Evolutionary conservation across 805 yeast genomes (phyloP).

Genomic region (Candida methanosorbosa): DNA sequence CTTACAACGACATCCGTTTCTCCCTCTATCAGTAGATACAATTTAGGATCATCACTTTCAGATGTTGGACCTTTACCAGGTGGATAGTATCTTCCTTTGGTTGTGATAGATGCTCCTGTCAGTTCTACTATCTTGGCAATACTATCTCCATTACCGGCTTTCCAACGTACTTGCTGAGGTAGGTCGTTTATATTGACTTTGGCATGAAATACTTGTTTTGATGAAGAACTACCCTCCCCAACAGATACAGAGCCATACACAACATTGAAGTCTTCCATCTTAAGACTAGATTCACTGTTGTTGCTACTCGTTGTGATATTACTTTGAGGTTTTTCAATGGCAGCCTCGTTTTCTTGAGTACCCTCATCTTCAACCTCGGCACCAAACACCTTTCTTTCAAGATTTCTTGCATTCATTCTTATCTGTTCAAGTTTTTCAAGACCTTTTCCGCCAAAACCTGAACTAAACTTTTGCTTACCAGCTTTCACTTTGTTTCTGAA

Average conservation of each 20-base stretch:
- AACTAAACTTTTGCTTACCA: constrained; percentile 54
- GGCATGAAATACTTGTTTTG: too few relatives aligned
- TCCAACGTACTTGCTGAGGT: constrained; percentile 77
- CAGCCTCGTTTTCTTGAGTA: background rate
- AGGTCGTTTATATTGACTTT: constrained; percentile 73
- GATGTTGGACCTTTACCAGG: constrained; percentile 45
- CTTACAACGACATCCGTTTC: constrained; percentile 48
- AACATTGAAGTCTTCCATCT: background rate
- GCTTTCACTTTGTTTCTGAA: constrained; percentile 54
- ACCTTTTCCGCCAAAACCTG: constrained; percentile 94
- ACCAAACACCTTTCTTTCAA: constrained; percentile 43
- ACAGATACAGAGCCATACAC: background rate
- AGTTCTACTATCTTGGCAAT: constrained; percentile 57
- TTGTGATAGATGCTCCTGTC: constrained; percentile 70
- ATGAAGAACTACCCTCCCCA: constrained; percentile 17
- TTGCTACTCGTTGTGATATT: background rate
- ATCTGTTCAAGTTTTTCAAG: constrained; percentile 64
- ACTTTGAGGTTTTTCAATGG: background rate
- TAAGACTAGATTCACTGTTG: background rate
- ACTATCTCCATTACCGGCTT: constrained; percentile 59
- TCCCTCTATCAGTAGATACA: constrained; percentile 75
- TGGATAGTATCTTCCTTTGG: constrained; percentile 71
- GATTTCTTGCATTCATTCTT: constrained; percentile 39
- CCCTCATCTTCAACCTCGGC: constrained; percentile 19
- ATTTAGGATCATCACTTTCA: constrained; percentile 57